Base-by-base conservation (phyloP, 2,329 filamentous ascomycete species). In the Fonsecaea multimorphosa region DNA sequence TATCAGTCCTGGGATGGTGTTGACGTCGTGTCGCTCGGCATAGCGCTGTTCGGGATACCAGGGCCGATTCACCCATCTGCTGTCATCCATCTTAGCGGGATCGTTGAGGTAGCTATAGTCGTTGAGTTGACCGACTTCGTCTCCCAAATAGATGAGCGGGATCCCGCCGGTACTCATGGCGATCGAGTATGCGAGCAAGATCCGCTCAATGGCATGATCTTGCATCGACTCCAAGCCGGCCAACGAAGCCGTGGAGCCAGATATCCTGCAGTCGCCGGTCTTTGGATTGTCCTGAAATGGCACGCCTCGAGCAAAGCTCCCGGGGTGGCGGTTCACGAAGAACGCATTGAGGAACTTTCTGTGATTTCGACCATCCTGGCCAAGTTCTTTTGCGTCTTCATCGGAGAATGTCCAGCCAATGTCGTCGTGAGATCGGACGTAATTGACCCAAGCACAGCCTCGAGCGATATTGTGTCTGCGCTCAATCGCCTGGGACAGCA, bases 381-480 rank as follows among this genome's bases (percentile, higher is more conserved):
- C 70, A 7, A 71, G 61, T 54, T 71, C 70, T 24, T 58, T 36
- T 1, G 70, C 70, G 38, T 71, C 70, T 51, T 70, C 68, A 52
- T 71, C 70, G 3, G 66, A 69, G 46, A 71, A 71, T 1, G 70
- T 71, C 70, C 70, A 71, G 16, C 70, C 70, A 9, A 71, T 71
- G 38, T 71, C 70, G 29, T 71, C 70, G 49, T 71, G 70, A 12
- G 66, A 69, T 7, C 70, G 66, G 24, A 71, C 70, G 44, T 71
- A 71, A 49, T 71, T 71, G 57, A 71, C 70, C 70, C 70, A 71
- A 7, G 70, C 70, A 31, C 70, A 71, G 29, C 70, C 70, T 27
- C 64, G 66, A 3, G 68, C 58, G 24, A 71, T 70, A 29, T 71
- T 71, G 36, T 71, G 70, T 58, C 70, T 67, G 5, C 70, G 61